Percentiles rank a stretch among this genome's conserved stretches.
Conservation (phyloP, 2,329 filamentous ascomycete species). For the Diaporthe sp. region DNA sequence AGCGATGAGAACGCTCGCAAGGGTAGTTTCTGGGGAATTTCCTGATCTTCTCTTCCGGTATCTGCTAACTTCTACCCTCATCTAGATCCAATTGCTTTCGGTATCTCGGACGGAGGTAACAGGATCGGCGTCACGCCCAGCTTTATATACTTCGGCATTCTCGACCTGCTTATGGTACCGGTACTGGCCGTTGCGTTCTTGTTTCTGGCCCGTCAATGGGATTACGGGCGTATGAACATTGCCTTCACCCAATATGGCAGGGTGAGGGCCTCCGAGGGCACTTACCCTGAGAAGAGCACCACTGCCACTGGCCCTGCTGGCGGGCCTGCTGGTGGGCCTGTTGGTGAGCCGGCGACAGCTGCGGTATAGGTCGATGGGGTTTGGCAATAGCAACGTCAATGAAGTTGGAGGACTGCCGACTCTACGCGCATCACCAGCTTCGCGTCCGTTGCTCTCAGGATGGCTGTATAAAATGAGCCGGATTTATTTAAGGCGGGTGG, state of each 20-base stretch:
- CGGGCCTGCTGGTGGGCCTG: slow-evolving; percentile 42
- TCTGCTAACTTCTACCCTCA: background rate
- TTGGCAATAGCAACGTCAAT: background rate
- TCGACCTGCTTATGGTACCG: slow-evolving; percentile 64
- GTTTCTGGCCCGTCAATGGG: slow-evolving; percentile 61
- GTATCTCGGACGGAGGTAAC: slow-evolving; percentile 65
- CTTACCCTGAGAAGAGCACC: slow-evolving; percentile 60
- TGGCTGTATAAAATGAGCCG: background rate
- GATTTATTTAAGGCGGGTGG: background rate
- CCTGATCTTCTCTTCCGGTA: too few relatives aligned
- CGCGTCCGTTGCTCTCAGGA: background rate
- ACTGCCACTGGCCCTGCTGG: slow-evolving; percentile 42
- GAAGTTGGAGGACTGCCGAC: too few relatives aligned
- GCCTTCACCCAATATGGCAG: slow-evolving; percentile 69
- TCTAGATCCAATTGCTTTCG: slow-evolving; percentile 63
- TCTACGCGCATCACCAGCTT: background rate
- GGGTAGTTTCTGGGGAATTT: too few relatives aligned
- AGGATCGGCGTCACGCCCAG: slow-evolving; percentile 58
- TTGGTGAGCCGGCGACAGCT: slow-evolving; percentile 28
- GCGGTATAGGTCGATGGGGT: background rate
- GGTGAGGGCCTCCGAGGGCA: slow-evolving; percentile 54
- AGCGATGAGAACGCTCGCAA: background rate
- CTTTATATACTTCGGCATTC: slow-evolving; percentile 66
- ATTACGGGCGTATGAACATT: slow-evolving; percentile 64
- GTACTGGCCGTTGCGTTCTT: slow-evolving; percentile 58